phyloP scores from a whole-genome alignment of 257 asterid species.

The Solanum rostratum region DNA sequence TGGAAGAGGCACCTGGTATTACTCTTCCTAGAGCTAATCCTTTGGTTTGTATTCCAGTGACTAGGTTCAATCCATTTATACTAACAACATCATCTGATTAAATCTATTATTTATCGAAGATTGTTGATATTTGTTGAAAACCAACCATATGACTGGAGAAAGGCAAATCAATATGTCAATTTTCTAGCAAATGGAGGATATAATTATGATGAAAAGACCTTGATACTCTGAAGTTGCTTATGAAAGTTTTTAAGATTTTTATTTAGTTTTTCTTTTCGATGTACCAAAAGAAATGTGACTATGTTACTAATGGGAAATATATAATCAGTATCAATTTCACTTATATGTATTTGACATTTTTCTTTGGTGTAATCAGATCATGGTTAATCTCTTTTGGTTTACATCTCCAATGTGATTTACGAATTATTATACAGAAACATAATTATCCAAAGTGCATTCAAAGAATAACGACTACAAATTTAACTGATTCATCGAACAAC shows the following conservation, averaged over 20 bases:
- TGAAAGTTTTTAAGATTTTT: background rate
- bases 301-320: no score
- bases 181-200: background rate
- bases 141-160: background rate
- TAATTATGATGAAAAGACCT: no score
- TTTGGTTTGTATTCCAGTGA: constrained; percentile 34
- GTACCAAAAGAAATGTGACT: background rate
- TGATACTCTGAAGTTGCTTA: no score
- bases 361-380: background rate
- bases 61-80: constrained; percentile 23
- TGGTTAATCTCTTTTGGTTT: no score
- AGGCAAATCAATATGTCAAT: background rate
- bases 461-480: no score
- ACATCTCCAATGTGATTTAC: no score
- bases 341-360: background rate
- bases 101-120: background rate
- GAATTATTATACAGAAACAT: no score
- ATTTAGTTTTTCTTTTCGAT: background rate
- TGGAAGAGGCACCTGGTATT: constrained; percentile 54
- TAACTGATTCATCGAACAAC: background rate
- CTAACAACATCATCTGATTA: background rate
- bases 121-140: background rate
- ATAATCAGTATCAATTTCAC: background rate
- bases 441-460: no score
- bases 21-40: constrained; percentile 60